A percentile compares a stretch with the other conserved stretches of the same genome.
Conservation (phyloP, 169 alveolate genomes). For the Plasmodium fragile region DNA sequence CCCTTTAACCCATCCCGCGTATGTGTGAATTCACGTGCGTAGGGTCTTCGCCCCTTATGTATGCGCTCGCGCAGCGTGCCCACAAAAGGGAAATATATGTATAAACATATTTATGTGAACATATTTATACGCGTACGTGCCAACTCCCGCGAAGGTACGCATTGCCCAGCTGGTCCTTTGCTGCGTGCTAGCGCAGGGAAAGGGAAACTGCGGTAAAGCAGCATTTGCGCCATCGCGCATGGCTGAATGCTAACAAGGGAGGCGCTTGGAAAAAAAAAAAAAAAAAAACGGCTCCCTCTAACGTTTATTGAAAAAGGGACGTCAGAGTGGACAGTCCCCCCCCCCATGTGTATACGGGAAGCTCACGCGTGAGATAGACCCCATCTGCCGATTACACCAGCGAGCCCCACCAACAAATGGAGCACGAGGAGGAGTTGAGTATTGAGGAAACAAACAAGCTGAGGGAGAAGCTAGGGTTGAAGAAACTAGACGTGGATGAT, state of each 20-base stretch:
- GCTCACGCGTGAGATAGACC: neutral
- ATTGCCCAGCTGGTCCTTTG: neutral
- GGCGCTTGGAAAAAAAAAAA: neutral
- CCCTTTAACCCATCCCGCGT: neutral
- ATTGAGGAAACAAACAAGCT: conserved; percentile 71
- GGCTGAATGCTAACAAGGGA: neutral
- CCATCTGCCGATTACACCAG: neutral
- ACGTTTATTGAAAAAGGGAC: neutral
- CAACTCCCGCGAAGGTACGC: neutral
- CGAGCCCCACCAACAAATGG: conserved; percentile 7
- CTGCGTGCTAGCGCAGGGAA: neutral
- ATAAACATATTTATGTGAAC: no score
- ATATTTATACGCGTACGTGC: neutral
- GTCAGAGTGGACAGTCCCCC: neutral
- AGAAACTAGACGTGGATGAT: conserved; percentile 28
- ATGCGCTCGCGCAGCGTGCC: neutral
- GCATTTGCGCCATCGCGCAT: neutral
- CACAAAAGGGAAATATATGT: neutral
- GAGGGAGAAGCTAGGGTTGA: conserved; percentile 73
- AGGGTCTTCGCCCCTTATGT: neutral
- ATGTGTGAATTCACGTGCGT: neutral
- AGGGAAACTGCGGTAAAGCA: neutral
- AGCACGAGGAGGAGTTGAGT: conserved; percentile 36
- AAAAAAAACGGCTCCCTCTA: neutral
- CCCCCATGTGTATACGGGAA: neutral